Evolutionary conservation across 441 rosid species (phyloP).

Genomic region (Francoa sonchifolia): DNA sequence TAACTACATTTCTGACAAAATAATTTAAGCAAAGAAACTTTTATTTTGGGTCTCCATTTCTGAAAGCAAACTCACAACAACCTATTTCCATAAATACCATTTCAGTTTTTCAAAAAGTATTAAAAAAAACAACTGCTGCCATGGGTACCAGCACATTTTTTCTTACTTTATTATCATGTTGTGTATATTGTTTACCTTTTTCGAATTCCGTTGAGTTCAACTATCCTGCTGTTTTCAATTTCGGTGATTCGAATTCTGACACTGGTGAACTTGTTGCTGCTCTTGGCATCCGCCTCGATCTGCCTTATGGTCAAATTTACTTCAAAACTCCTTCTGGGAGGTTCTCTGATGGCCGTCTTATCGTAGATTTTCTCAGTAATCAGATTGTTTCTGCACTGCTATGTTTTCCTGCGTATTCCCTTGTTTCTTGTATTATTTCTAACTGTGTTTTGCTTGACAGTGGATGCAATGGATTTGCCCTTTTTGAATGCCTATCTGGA

Average conservation of each 20-base stretch:
- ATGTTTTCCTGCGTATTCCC: slow-evolving; percentile 6
- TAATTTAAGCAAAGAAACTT: no score
- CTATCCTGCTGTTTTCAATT: not conserved
- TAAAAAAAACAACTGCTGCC: no score
- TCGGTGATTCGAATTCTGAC: not conserved
- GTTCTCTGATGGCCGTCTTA: slow-evolving; percentile 51
- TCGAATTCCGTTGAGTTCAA: no score
- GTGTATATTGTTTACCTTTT: no score
- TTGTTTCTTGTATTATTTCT: slow-evolving; percentile 3
- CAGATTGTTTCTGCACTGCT: not conserved
- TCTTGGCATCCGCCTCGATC: slow-evolving; percentile 27
- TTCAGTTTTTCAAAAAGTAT: no score
- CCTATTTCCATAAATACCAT: no score
- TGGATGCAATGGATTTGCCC: slow-evolving; percentile 86
- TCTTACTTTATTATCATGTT: no score
- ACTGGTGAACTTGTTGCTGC: slow-evolving; percentile 30
- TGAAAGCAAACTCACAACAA: no score
- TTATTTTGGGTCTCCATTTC: no score
- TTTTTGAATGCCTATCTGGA: slow-evolving; percentile 85
- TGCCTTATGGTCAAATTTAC: slow-evolving; percentile 34
- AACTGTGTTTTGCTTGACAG: slow-evolving; percentile 23
- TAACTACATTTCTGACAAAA: no score
- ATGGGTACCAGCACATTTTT: no score
- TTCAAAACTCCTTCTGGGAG: slow-evolving; percentile 39
- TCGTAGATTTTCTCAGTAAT: slow-evolving; percentile 57